Percentiles rank a stretch among this genome's conserved stretches.
Conservation (phyloP, 371 early-diverging fungal genomes). For the Mortierella sp. region DNA sequence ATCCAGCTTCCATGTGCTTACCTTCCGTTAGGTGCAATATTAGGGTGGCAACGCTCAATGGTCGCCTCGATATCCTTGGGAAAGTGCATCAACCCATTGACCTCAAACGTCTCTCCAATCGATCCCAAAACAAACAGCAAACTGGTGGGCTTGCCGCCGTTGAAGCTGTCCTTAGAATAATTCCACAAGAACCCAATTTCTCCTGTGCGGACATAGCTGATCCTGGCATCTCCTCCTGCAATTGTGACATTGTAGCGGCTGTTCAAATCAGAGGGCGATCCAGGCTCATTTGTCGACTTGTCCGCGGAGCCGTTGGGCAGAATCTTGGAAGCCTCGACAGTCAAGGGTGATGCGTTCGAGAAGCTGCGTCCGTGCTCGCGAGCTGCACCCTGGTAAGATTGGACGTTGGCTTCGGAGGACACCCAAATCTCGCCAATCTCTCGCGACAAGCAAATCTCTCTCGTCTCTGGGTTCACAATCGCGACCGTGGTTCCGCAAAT, state of each 20-base stretch:
- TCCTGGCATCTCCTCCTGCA: conserved; percentile 72
- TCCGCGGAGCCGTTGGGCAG: conserved; percentile 9
- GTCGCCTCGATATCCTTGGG: conserved; percentile 81
- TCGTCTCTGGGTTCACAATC: conserved; percentile 85
- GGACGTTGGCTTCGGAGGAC: conserved; percentile 74
- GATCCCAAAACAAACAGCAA: conserved; percentile 85
- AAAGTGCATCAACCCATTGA: conserved; percentile 81
- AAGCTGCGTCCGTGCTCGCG: conserved; percentile 49
- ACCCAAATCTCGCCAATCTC: conserved; percentile 93
- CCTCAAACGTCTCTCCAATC: conserved; percentile 76
- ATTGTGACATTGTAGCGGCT: conserved; percentile 63
- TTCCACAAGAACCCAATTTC: conserved; percentile 89
- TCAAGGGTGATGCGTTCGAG: conserved; percentile 44
- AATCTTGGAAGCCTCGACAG: conserved; percentile 37
- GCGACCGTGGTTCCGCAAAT: conserved; percentile 81
- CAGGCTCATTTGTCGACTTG: conserved; percentile 20
- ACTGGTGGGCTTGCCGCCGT: conserved; percentile 65
- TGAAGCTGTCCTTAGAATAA: conserved; percentile 55
- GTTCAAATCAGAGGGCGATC: conserved; percentile 49
- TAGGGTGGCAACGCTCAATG: conserved; percentile 70
- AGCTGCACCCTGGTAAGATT: conserved; percentile 58
- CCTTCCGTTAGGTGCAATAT: conserved; percentile 71
- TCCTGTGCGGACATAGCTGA: conserved; percentile 86
- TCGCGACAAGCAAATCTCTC: conserved; percentile 74
- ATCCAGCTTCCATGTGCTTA: conserved; percentile 27